phyloP scores from a whole-genome alignment of 2,329 filamentous ascomycete genomes.

The Trichoderma sp. region DNA sequence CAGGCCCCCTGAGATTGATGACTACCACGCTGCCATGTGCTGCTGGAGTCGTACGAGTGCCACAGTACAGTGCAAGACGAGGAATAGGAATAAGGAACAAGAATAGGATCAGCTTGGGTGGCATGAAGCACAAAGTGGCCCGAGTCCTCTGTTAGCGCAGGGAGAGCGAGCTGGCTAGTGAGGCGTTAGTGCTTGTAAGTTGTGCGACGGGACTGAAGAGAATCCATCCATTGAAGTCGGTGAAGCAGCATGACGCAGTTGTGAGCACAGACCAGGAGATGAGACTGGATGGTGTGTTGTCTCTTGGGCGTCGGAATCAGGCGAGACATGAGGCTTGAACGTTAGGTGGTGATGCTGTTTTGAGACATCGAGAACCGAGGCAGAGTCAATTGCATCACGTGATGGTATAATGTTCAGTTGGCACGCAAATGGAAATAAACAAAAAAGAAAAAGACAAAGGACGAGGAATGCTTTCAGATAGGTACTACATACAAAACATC shows the following conservation, averaged over 20 bases:
- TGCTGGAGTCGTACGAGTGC: not conserved
- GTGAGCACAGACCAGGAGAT: conserved; percentile 12
- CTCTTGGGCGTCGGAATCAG: not conserved
- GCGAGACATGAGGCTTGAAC: not conserved
- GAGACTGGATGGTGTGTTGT: not conserved
- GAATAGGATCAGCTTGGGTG: not conserved
- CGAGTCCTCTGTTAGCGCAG: not conserved
- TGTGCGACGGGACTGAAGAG: not conserved
- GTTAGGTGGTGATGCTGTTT: not conserved
- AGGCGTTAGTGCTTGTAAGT: not conserved
- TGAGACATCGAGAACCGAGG: not conserved
- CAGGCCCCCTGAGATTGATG: not conserved
- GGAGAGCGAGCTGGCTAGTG: not conserved
- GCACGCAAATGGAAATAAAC: not conserved
- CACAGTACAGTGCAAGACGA: not conserved
- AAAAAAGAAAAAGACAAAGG: not conserved
- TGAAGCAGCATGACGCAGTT: conserved; percentile 7
- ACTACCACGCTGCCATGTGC: conserved; percentile 17
- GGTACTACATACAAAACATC: not conserved
- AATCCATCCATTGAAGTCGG: not conserved
- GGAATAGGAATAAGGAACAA: not conserved
- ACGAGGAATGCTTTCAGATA: not conserved
- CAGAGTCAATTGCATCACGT: not conserved
- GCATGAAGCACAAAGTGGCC: not conserved
- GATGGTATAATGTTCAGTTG: not conserved